phyloP scores from a whole-genome alignment of 1,284 basidiomycete genomes.

The Apiotrichum montevideense region DNA sequence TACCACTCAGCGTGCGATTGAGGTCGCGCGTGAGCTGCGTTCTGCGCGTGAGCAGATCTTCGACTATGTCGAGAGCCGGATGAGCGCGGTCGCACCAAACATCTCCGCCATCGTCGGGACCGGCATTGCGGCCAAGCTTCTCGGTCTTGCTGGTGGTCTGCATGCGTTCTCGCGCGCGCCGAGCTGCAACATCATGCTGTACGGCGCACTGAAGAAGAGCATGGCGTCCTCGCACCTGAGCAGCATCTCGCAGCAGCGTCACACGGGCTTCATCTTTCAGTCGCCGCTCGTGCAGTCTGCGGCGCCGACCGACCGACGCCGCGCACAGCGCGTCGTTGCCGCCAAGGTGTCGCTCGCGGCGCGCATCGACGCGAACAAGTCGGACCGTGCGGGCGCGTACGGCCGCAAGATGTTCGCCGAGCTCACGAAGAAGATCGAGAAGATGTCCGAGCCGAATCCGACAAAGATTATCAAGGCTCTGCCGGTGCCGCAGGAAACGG shows the following conservation, averaged over 20 bases:
- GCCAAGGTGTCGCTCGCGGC: slow-evolving; percentile 88
- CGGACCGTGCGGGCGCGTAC: slow-evolving; percentile 72
- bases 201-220: slow-evolving; percentile 84
- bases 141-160: slow-evolving; percentile 94
- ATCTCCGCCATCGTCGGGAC: slow-evolving; percentile 97
- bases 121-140: slow-evolving; percentile 92
- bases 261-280: slow-evolving; percentile 95
- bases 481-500: slow-evolving; percentile 92
- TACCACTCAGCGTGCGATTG: slow-evolving; percentile 75
- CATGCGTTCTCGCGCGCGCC: slow-evolving; percentile 89
- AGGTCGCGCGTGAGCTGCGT: slow-evolving; percentile 79
- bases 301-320: slow-evolving; percentile 84
- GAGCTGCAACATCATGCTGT: slow-evolving; percentile 87
- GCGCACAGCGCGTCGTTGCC: slow-evolving; percentile 85
- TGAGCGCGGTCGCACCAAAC: slow-evolving; percentile 96
- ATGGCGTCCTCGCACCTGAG: slow-evolving; percentile 70
- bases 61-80: slow-evolving; percentile 97
- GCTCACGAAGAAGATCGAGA: slow-evolving; percentile 84
- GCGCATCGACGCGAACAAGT: slow-evolving; percentile 82
- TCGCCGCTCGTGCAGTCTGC: slow-evolving; percentile 78
- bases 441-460: slow-evolving; percentile 88
- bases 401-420: slow-evolving; percentile 75
- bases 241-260: slow-evolving; percentile 66
- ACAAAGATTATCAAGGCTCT: slow-evolving; percentile 89
- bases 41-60: slow-evolving; percentile 91